A percentile compares a stretch with the other conserved stretches of the same genome.
phyloP scores from a whole-genome alignment of 345 rosid genomes.

The Hypericum perforatum region DNA sequence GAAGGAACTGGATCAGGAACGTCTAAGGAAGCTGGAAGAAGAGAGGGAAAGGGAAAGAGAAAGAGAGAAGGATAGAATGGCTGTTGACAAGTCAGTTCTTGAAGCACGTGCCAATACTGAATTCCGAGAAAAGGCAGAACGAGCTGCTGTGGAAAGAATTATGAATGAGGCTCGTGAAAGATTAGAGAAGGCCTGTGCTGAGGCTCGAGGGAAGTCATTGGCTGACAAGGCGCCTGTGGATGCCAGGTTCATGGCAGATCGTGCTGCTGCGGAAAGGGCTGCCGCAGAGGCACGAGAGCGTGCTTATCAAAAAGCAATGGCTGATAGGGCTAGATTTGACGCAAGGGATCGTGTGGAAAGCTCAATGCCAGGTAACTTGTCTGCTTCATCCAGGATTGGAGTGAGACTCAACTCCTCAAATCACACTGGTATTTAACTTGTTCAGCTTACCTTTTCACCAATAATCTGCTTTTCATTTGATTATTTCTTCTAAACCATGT shows the following conservation, averaged over 20 bases:
- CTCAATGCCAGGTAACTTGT: conserved; percentile 55
- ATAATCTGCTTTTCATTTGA: neutral
- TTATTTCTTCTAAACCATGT: conserved; percentile 10
- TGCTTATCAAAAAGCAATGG: conserved; percentile 46
- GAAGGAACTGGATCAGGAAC: conserved; percentile 51
- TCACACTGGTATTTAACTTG: conserved; percentile 32
- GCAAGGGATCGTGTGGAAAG: conserved; percentile 59
- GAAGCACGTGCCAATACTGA: conserved; percentile 50
- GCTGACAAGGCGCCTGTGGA: conserved; percentile 46
- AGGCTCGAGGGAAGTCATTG: conserved; percentile 65
- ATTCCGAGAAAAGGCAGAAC: conserved; percentile 44
- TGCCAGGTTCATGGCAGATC: conserved; percentile 70
- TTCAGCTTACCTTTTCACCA: neutral
- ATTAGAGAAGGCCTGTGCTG: conserved; percentile 88
- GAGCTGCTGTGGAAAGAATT: too few relatives aligned
- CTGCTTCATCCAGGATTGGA: conserved; percentile 40
- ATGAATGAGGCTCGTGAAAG: conserved; percentile 85
- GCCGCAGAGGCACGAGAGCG: conserved; percentile 89
- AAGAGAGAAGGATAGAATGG: conserved; percentile 94
- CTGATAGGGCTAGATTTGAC: conserved; percentile 61
- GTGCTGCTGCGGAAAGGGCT: conserved; percentile 90
- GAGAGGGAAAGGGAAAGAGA: conserved; percentile 87
- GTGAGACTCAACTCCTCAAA: conserved; percentile 38
- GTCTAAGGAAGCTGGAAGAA: conserved; percentile 64
- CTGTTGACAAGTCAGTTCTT: conserved; percentile 48